Conservation (phyloP, 805 yeast genomes). For the Pichia rugopelliculosa region DNA sequence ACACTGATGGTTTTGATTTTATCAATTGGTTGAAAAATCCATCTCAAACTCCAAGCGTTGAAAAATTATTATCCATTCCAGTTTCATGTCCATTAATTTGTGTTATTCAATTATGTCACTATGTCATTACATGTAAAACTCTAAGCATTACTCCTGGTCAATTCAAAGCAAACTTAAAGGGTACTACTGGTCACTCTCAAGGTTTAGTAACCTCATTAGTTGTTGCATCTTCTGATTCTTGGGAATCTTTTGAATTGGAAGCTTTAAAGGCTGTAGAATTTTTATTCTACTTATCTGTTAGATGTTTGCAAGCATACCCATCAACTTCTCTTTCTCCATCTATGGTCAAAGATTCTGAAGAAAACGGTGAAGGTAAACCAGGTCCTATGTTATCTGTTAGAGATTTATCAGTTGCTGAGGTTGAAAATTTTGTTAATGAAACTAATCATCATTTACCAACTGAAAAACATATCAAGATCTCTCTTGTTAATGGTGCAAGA, state of each 20-base stretch:
- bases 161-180: slow-evolving; percentile 57
- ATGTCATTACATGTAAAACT: slow-evolving; percentile 76
- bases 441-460: slow-evolving; percentile 91
- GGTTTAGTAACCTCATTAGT: slow-evolving; percentile 92
- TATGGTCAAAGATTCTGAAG: slow-evolving; percentile 83
- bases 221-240: slow-evolving; percentile 69
- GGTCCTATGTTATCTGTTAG: slow-evolving; percentile 96
- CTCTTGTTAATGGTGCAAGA: slow-evolving; percentile 92
- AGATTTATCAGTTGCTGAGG: slow-evolving; percentile 75
- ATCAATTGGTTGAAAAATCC: slow-evolving; percentile 81
- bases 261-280: slow-evolving; percentile 75
- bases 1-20: slow-evolving; percentile 89
- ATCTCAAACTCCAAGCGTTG: slow-evolving; percentile 81
- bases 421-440: slow-evolving; percentile 67
- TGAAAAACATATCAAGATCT: slow-evolving; percentile 84
- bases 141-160: slow-evolving; percentile 88
- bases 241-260: slow-evolving; percentile 73
- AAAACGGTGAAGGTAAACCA: slow-evolving; percentile 92
- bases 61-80: slow-evolving; percentile 84
- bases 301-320: slow-evolving; percentile 87
- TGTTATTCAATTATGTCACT: slow-evolving; percentile 90
- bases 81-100: slow-evolving; percentile 97
- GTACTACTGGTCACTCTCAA: slow-evolving; percentile 86
- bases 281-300: slow-evolving; percentile 87
- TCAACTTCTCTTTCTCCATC: slow-evolving; percentile 92